Evolutionary conservation across 2,329 filamentous ascomycete genomes (phyloP), one percentile per base, ranked within the genome.

Genomic region (Xylaria sp.): DNA sequence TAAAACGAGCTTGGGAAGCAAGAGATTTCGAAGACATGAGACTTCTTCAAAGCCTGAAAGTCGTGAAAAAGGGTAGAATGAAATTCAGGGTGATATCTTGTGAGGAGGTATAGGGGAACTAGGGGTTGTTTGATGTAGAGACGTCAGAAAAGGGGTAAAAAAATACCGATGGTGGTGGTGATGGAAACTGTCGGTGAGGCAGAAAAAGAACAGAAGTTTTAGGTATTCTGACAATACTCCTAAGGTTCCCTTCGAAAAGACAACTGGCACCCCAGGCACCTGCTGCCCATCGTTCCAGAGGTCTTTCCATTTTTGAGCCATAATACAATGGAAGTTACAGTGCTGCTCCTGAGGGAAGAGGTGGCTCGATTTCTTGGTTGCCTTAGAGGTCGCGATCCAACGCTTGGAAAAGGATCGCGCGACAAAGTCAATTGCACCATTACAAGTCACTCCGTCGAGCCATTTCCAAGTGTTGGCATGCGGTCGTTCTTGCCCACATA

Each of bases 71-170:
- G n/a, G 25, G 28, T 25, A 64, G 25, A 32, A 18, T 6, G 5
- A 51, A 3, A 50, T 23, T n/a, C 13, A 44, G n/a, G 23, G 12
- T 3, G 37, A 18, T 50, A 13, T 5, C 46, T 20, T 20, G n/a
- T 34, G 28, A 57, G n/a, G 56, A 37, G 23, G 32, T 41, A 20
- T 69, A 67, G 66, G 69, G 48, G 13, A 58, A 62, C 20, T 67
- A 71, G 66, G 63, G 23, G n/a, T 23, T 66, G 1, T 51, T 62
- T 18, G 10, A n/a, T 28, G 13, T 8, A 20, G 60, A 44, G 28
- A 51, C 23, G 25, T 51, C 51, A 64, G 41, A 34, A 20, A 18
- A 54, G 59, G 15, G 56, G 32, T 41, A 37, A 34, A 34, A 18
- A 25, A 52, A 61, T 39, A 59, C 25, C 25, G 51, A 46, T 59